These are phyloP conservation scores for Tripidium arundinaceum DNA, from an alignment of 202 grass and related monocot genomes.

Conservation along the genomic window DNA sequence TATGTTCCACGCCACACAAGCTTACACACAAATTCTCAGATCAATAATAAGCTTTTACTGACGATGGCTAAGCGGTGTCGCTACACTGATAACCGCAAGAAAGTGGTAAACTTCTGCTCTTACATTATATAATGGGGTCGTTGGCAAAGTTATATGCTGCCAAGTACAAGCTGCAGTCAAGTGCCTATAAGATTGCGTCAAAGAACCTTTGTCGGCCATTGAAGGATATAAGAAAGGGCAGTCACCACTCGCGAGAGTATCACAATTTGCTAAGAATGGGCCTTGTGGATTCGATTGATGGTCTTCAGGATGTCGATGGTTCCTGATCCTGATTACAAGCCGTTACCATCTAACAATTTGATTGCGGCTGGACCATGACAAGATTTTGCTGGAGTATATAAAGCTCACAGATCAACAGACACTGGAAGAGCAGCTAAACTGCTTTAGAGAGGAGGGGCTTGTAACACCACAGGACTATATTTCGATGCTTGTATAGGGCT, in stretches of 20 bases:
- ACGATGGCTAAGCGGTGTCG: slow-evolving; percentile 92
- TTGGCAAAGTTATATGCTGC: slow-evolving; percentile 93
- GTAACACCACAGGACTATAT: slow-evolving; percentile 79
- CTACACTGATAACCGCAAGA: slow-evolving; percentile 97
- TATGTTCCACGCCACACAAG: slow-evolving; percentile 98
- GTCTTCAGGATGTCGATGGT: slow-evolving; percentile 96
- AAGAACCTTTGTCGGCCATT: slow-evolving; percentile 89
- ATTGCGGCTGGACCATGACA: slow-evolving; percentile 83
- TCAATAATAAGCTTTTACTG: slow-evolving; percentile 93
- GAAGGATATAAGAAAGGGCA: slow-evolving; percentile 96
- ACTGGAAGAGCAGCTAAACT: slow-evolving; percentile 57
- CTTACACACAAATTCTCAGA: slow-evolving; percentile 92
- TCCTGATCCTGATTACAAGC: slow-evolving; percentile 85
- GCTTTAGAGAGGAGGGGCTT: slow-evolving; percentile 83
- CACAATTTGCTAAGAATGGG: slow-evolving; percentile 94
- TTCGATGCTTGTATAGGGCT: slow-evolving; percentile 95
- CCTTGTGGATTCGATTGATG: slow-evolving; percentile 83
- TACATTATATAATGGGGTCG: slow-evolving; percentile 85
- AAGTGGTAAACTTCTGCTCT: slow-evolving; percentile 93
- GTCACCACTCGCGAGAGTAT: slow-evolving; percentile 91
- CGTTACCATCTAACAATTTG: slow-evolving; percentile 58
- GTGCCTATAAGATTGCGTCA: slow-evolving; percentile 95
- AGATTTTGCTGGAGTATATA: slow-evolving; percentile 86
- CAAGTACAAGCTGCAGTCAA: slow-evolving; percentile 94
- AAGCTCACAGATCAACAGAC: slow-evolving; percentile 63